These are phyloP conservation scores for Ramaria sp. DNA, from an alignment of 768 basidiomycete species.

Conservation along the genomic window DNA sequence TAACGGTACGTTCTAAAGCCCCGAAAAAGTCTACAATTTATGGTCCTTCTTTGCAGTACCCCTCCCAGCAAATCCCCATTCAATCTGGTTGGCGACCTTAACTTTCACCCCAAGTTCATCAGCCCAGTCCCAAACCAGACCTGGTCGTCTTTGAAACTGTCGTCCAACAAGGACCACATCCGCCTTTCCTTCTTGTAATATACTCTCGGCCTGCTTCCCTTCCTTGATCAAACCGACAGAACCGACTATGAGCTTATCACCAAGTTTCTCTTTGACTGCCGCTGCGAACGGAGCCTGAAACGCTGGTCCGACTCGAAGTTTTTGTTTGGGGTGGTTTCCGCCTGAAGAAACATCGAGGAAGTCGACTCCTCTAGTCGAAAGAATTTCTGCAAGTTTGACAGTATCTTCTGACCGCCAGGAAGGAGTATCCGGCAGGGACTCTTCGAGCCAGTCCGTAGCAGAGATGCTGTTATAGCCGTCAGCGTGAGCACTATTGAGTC, in stretches of 20 bases:
- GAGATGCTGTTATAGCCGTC: conserved; percentile 33
- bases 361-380: conserved; percentile 59
- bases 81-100: conserved; percentile 39
- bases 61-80: conserved; percentile 33
- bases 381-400: conserved; percentile 42
- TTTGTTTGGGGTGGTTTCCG: conserved; percentile 38
- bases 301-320: conserved; percentile 21
- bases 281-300: conserved; percentile 50
- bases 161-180: conserved; percentile 48
- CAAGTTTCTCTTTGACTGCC: conserved; percentile 37
- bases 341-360: conserved; percentile 63
- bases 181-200: conserved; percentile 45
- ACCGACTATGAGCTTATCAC: conserved; percentile 35
- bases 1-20: background rate
- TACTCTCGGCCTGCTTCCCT: conserved; percentile 43
- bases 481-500: background rate
- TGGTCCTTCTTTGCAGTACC: background rate
- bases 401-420: conserved; percentile 67
- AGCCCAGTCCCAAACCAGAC: conserved; percentile 36
- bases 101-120: conserved; percentile 42
- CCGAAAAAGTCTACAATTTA: background rate
- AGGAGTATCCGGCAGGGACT: conserved; percentile 42
- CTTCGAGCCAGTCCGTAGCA: conserved; percentile 66
- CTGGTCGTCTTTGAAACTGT: conserved; percentile 52
- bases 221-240: conserved; percentile 47